These are phyloP conservation scores for Amphibolis antarctica DNA, from an alignment of 106 monocot genomes.

Conservation along the genomic window DNA sequence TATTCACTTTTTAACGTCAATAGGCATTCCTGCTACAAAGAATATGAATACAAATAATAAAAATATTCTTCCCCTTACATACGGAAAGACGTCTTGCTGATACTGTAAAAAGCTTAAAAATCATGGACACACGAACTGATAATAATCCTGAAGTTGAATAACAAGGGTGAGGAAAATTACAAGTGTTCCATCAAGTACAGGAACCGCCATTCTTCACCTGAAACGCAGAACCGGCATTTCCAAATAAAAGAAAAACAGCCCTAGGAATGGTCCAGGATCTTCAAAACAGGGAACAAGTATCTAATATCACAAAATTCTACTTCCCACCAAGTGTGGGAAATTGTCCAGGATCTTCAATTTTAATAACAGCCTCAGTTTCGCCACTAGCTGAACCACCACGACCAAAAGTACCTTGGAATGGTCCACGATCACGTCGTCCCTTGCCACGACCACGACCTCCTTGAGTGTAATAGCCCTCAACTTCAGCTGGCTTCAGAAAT, in stretches of 20 bases:
- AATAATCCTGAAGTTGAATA: background rate
- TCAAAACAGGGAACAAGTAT: background rate
- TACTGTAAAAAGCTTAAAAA: background rate
- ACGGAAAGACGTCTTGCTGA: too few relatives aligned
- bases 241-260: too few relatives aligned
- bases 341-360: constrained; percentile 62
- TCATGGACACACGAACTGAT: background rate
- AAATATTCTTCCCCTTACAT: too few relatives aligned
- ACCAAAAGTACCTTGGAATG: constrained; percentile 24
- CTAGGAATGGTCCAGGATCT: background rate
- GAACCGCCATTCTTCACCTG: too few relatives aligned
- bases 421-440: constrained; percentile 27
- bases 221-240: too few relatives aligned
- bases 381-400: background rate
- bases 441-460: constrained; percentile 58
- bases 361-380: constrained; percentile 19
- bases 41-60: too few relatives aligned
- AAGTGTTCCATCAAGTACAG: background rate
- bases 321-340: constrained; percentile 74
- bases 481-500: constrained; percentile 76
- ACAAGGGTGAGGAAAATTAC: background rate
- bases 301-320: constrained; percentile 11
- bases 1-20: too few relatives aligned
- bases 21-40: too few relatives aligned
- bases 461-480: constrained; percentile 34